Evolutionary conservation across 176 grass and related monocot genomes (phyloP), one percentile per base, ranked within the genome.

Genomic region (Lolium rigidum): DNA sequence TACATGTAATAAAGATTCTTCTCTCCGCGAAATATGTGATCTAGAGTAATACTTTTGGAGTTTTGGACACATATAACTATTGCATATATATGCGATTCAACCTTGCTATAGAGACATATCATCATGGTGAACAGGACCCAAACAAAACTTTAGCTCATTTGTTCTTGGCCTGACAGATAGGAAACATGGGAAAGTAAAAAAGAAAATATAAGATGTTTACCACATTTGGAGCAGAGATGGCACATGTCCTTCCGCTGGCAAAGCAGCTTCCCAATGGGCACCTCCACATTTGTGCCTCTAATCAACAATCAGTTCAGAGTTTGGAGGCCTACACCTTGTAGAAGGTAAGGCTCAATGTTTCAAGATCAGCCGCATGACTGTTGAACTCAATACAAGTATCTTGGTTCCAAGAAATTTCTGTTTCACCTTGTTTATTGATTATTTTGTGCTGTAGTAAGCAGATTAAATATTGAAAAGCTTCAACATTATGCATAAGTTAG

Each of bases 231-330:
- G 85, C 15, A 44, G 84, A 83, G 39, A 74, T 63, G 61, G 65
- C 58, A 87, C 52, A 80, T 14, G 39, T 57, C 62, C 83, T 81
- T 69, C 77, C 73, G 75, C 61, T 31, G 90, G 90, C 62, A 95
- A 94, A 91, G 91, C 87, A 94, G 89, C 75, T 79, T 92, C 82
- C 95, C 92, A 94, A 62, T 91, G 84, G 41, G 72, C 70, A 77
- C 95, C 95, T 88, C 92, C 95, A 88, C 95, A 93, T 91, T 94
- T 92, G 83, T 97, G 92, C 26, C 18, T 90, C 75, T 97, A 88
- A 83, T 97, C 92, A 26, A 84, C 76, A 87, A 84, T 64, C 3
- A 73, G 67, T 21, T 89, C 67, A 88, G 58, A 85, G 49, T 64
- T 57, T 81, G 73, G 35, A 86, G 59, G 64, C n/a, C 49, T 91